Base-by-base conservation (phyloP, 2,329 filamentous ascomycete genomes). In the Colletotrichum gigasporum region DNA sequence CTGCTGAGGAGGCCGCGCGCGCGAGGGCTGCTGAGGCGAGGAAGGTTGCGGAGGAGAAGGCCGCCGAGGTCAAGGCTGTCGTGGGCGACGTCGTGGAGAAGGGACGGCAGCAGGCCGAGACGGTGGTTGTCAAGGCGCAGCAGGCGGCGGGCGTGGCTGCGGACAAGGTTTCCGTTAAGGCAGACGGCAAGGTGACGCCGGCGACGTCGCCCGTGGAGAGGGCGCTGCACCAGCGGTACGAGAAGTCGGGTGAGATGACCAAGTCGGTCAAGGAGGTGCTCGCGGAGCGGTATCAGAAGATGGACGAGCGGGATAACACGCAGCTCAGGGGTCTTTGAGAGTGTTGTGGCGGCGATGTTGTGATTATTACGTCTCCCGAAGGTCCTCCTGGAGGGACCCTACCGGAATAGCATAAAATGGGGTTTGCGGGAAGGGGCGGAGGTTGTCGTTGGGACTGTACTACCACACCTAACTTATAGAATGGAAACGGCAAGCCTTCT, bases 221-320 rank as follows among this genome's bases (percentile, higher is more conserved):
- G 73, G 85, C 85, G 9, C 75, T 85, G 64, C 76, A 80, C 59
- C 78, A 87, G 75, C 78, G 86, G 51, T 89, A 82, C 68, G 77
- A 83, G 72, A 80, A 78, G 68, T 70, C 76, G 41, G 71, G 73
- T 12, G 72, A 72, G 56, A 71, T 80, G 67, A 77, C 80, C 64
- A 83, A 83, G 76, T 83, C 79, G 45, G 82, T 85, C 18, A 80
- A 85, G 66, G 82, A 88, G 71, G 78, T 81, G 41, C 74, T 90
- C 54, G 80, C 77, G 50, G 84, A 88, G 72, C 78, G 87, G 69
- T 89, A 89, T 70, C 80, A 73, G 68, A 82, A 81, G 1, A 73
- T 85, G 63, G 79, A 81, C 41, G 69, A 80, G 71, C 77, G 79
- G 69, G 80, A 84, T 65, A 80, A 81, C 63, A 77, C 79, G 26